A percentile compares a stretch with the other conserved stretches of the same genome.
phyloP scores from a whole-genome alignment of 2,329 filamentous ascomycete genomes.

The Didymella segeticola region DNA sequence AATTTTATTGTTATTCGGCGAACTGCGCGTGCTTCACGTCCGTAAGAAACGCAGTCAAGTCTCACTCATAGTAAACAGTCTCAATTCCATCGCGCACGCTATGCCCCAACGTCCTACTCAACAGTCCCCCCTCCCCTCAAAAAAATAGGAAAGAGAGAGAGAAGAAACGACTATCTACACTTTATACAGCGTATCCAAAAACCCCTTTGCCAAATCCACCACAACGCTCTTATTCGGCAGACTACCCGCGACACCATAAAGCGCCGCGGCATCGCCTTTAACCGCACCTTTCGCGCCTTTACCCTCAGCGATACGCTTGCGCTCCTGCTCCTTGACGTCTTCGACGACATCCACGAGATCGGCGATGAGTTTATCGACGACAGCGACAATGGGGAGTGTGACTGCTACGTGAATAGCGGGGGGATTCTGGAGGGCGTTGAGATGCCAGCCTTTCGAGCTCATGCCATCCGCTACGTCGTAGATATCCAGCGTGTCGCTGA shows the following conservation, averaged over 20 bases:
- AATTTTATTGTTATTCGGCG: too few relatives aligned
- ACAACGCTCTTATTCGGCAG: constrained; percentile 96
- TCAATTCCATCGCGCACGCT: too few relatives aligned
- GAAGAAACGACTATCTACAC: too few relatives aligned
- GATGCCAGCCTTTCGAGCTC: constrained; percentile 85
- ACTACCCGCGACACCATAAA: constrained; percentile 95
- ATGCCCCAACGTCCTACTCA: too few relatives aligned
- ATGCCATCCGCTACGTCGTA: constrained; percentile 95
- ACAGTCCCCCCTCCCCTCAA: too few relatives aligned
- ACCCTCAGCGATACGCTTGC: constrained; percentile 73
- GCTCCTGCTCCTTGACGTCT: constrained; percentile 81
- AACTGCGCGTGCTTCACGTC: too few relatives aligned
- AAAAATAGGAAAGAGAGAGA: too few relatives aligned
- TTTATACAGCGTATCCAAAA: constrained; percentile 93
- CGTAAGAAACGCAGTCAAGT: too few relatives aligned
- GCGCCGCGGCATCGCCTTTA: constrained; percentile 79
- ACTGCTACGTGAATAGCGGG: constrained; percentile 94
- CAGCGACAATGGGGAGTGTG: constrained; percentile 82
- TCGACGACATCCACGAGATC: constrained; percentile 70
- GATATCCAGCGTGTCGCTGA: constrained; percentile 81
- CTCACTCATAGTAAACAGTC: too few relatives aligned
- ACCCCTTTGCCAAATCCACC: constrained; percentile 85
- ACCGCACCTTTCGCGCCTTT: constrained; percentile 65
- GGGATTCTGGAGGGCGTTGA: constrained; percentile 91
- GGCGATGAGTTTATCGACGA: constrained; percentile 76